Conservation (phyloP, 148 eudicot genomes). For the Rhododendron vialii region DNA sequence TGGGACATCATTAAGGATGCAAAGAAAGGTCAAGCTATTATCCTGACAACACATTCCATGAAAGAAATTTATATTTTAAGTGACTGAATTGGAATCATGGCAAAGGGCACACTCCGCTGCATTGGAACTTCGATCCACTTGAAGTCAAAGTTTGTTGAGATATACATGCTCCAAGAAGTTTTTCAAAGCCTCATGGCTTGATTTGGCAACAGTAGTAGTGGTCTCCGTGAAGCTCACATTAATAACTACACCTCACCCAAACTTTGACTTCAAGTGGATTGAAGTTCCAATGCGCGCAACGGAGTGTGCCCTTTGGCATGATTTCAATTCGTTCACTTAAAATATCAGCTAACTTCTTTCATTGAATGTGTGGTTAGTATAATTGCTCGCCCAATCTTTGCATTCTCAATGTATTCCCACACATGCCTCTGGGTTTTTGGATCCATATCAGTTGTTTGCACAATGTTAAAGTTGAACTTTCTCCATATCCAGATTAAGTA, state of each 20-base stretch:
- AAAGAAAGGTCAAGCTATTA: conserved; percentile 66
- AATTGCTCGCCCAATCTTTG: conserved; percentile 76
- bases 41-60: conserved; percentile 90
- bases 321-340: conserved; percentile 77
- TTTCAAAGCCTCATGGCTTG: too few relatives aligned
- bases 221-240: too few relatives aligned
- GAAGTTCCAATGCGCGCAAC: conserved; percentile 4
- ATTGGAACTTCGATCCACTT: too few relatives aligned
- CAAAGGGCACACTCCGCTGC: conserved; percentile 76
- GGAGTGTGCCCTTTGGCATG: conserved; percentile 89
- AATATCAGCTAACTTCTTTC: conserved; percentile 77
- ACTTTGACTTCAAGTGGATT: too few relatives aligned
- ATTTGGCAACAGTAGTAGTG: too few relatives aligned
- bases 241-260: too few relatives aligned
- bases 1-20: conserved; percentile 91
- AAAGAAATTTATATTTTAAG: conserved; percentile 84
- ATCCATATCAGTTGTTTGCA: conserved; percentile 92
- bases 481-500: not conserved
- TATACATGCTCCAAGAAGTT: too few relatives aligned
- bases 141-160: too few relatives aligned
- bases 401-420: conserved; percentile 86
- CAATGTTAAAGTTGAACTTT: not conserved
- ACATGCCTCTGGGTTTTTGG: conserved; percentile 76
- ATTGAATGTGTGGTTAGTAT: conserved; percentile 84
- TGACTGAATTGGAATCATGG: conserved; percentile 83